Evolutionary conservation across 495 filamentous ascomycete genomes (phyloP).

Genomic region (Thermothielavioides terrestris): DNA sequence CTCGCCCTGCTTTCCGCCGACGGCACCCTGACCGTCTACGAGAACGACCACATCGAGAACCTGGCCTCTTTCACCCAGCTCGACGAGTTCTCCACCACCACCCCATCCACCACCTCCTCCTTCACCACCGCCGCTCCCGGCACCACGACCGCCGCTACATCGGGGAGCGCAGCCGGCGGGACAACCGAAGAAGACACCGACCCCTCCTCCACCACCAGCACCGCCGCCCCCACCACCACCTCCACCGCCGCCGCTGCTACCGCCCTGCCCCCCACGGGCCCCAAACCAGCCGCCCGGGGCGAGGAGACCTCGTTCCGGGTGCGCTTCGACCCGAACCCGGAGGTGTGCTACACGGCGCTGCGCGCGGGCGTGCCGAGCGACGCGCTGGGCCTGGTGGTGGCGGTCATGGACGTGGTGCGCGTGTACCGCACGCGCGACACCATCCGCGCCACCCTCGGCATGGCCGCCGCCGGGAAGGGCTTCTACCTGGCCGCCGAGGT

Average conservation of each 20-base stretch:
- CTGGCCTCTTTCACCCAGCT: slow-evolving; percentile 65
- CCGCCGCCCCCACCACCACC: background rate
- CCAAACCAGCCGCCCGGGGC: no score
- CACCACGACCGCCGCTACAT: background rate
- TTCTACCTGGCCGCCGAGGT: slow-evolving; percentile 78
- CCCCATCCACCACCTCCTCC: slow-evolving; percentile 19
- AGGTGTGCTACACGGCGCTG: slow-evolving; percentile 66
- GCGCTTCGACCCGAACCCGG: slow-evolving; percentile 73
- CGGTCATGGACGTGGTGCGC: slow-evolving; percentile 69
- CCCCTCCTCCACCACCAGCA: background rate
- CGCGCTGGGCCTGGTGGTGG: slow-evolving; percentile 68
- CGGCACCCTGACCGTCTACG: slow-evolving; percentile 69
- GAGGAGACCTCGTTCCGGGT: slow-evolving; percentile 83
- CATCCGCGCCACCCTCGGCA: slow-evolving; percentile 43
- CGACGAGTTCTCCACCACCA: slow-evolving; percentile 56
- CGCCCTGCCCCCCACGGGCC: slow-evolving; percentile 25
- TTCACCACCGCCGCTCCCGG: background rate
- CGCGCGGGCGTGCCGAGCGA: slow-evolving; percentile 67
- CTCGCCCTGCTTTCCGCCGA: slow-evolving; percentile 76
- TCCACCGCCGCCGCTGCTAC: background rate
- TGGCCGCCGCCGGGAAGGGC: slow-evolving; percentile 43
- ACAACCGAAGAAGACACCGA: no score
- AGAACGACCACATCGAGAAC: slow-evolving; percentile 79
- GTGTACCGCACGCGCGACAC: slow-evolving; percentile 66
- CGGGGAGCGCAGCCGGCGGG: no score